Evolutionary conservation across 2,329 filamentous ascomycete species (phyloP).

Genomic region (Diatrype stigma): DNA sequence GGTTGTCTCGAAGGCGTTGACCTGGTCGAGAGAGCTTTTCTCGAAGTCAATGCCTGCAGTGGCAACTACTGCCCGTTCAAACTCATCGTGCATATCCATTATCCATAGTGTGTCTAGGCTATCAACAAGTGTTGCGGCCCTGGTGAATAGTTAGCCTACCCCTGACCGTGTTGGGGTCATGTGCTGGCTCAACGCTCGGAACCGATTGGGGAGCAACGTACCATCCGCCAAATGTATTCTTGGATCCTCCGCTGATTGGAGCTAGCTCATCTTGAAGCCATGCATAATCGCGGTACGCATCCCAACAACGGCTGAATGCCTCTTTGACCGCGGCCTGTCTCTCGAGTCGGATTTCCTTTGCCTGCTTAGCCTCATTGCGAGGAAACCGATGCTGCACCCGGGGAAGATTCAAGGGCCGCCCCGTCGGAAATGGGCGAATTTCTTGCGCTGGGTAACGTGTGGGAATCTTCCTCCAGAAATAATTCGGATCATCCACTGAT

Average conservation of each 20-base stretch:
- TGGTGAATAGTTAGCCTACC: no score
- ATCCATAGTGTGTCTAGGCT: slow-evolving; percentile 32
- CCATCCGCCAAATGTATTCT: slow-evolving; percentile 39
- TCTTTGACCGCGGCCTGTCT: slow-evolving; percentile 17
- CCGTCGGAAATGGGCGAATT: slow-evolving; percentile 18
- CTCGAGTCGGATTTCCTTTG: slow-evolving; percentile 12
- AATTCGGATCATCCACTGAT: slow-evolving; percentile 17
- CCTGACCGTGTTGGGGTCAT: no score
- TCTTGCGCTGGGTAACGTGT: slow-evolving; percentile 18
- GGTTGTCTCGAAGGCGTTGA: slow-evolving; percentile 35
- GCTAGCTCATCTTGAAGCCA: slow-evolving; percentile 39
- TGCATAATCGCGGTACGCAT: slow-evolving; percentile 37
- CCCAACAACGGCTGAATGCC: slow-evolving; percentile 26
- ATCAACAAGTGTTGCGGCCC: slow-evolving; percentile 45
- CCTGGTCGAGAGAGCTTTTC: slow-evolving; percentile 21
- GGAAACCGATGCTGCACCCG: no score
- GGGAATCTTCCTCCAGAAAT: slow-evolving; percentile 22
- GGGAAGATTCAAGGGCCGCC: slow-evolving; percentile 15
- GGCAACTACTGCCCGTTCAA: slow-evolving; percentile 38
- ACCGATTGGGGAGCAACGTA: no score
- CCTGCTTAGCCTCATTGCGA: no score
- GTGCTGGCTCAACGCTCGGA: no score
- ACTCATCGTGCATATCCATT: slow-evolving; percentile 43
- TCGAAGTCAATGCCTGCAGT: slow-evolving; percentile 40
- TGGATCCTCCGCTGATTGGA: slow-evolving; percentile 35